phyloP scores from a whole-genome alignment of 1,284 basidiomycete genomes.

The Athelia sp. region DNA sequence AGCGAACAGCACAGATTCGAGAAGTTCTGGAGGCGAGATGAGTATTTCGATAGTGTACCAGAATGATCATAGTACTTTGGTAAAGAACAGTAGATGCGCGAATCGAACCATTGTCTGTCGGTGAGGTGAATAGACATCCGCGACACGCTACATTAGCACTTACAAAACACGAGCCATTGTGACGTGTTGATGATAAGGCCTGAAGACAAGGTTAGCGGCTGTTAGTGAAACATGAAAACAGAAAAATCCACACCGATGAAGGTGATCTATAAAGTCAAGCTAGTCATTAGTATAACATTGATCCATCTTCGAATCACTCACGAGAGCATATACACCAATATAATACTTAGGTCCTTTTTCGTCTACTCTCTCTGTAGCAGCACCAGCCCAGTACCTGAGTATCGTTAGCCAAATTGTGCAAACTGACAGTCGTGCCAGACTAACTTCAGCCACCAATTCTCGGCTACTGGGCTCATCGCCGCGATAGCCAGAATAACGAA shows the following conservation, averaged over 20 bases:
- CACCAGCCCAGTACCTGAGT: constrained; percentile 63
- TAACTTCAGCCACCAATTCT: constrained; percentile 81
- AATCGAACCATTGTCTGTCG: constrained; percentile 60
- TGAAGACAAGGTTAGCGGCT: background rate
- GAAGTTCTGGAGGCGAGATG: constrained; percentile 40
- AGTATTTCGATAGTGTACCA: constrained; percentile 14
- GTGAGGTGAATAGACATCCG: constrained; percentile 1
- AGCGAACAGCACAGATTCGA: constrained; percentile 86
- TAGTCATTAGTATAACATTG: too few relatives aligned
- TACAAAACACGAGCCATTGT: constrained; percentile 66
- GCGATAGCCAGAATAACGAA: constrained; percentile 52
- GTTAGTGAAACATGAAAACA: background rate
- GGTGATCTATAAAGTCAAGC: background rate
- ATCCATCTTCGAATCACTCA: constrained; percentile 25
- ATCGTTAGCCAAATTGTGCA: constrained; percentile 7
- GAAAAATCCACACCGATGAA: background rate
- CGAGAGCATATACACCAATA: constrained; percentile 70
- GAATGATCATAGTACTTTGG: constrained; percentile 37
- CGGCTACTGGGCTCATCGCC: constrained; percentile 70
- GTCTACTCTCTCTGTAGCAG: constrained; percentile 29
- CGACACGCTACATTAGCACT: constrained; percentile 18
- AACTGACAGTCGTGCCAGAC: constrained; percentile 13
- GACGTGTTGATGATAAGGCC: constrained; percentile 61
- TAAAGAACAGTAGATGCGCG: constrained; percentile 70
- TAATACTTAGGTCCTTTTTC: constrained; percentile 63